Conservation (phyloP, 805 yeast species). For the Zygosaccharomyces gambellarensis region DNA sequence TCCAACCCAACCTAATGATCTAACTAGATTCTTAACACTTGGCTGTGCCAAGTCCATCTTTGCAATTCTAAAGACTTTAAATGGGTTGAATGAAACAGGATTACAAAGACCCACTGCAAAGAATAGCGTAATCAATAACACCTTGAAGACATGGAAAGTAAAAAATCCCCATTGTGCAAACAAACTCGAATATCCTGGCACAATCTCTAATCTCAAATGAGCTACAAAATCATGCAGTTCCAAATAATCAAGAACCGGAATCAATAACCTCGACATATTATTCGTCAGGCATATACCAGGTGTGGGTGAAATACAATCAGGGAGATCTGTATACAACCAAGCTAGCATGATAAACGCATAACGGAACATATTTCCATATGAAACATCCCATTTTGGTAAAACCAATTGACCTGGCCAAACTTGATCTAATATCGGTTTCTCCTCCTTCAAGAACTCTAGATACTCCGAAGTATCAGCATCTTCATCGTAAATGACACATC, state of each 20-base stretch:
- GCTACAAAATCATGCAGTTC: conserved; percentile 43
- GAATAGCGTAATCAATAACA: conserved; percentile 48
- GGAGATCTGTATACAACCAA: conserved; percentile 94
- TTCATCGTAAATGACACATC: conserved; percentile 65
- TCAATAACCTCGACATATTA: conserved; percentile 39
- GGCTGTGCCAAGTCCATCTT: conserved; percentile 29
- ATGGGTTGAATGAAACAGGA: conserved; percentile 55
- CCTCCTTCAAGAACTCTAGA: conserved; percentile 42
- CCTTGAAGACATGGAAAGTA: conserved; percentile 63
- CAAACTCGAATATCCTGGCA: conserved; percentile 36
- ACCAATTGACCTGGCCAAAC: conserved; percentile 90
- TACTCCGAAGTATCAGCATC: conserved; percentile 49
- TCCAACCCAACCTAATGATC: conserved; percentile 91
- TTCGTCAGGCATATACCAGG: conserved; percentile 83
- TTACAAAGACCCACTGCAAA: conserved; percentile 71
- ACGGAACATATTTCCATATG: conserved; percentile 12
- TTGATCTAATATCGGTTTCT: conserved; percentile 52
- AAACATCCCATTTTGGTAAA: conserved; percentile 32
- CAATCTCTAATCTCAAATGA: conserved; percentile 47
- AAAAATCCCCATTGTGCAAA: conserved; percentile 66
- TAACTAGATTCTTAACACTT: conserved; percentile 41
- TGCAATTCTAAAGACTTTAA: conserved; percentile 30
- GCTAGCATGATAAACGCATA: conserved; percentile 36
- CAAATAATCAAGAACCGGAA: conserved; percentile 32
- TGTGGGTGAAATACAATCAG: conserved; percentile 83